These are phyloP conservation scores for Candida piceae DNA, from an alignment of 805 yeast genomes.

Conservation along the genomic window DNA sequence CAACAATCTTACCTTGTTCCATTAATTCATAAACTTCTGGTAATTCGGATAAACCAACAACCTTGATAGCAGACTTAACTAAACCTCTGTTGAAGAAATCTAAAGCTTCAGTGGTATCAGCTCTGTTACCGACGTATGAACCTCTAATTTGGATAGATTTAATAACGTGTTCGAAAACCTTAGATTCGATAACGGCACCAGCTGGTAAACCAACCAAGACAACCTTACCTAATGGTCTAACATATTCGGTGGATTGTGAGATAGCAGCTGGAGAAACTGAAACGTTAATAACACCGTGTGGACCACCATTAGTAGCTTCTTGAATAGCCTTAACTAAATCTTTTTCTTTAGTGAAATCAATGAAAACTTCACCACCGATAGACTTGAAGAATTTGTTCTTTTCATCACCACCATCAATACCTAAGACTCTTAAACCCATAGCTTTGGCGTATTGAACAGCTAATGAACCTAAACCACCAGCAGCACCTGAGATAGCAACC, in stretches of 20 bases:
- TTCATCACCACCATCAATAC: constrained; percentile 45
- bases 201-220: constrained; percentile 62
- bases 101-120: constrained; percentile 54
- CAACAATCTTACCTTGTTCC: constrained; percentile 60
- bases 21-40: constrained; percentile 44
- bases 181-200: constrained; percentile 47
- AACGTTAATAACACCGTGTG: constrained; percentile 49
- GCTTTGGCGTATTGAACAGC: constrained; percentile 48
- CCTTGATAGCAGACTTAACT: constrained; percentile 49
- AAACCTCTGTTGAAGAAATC: constrained; percentile 49
- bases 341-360: constrained; percentile 36
- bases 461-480: constrained; percentile 47
- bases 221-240: constrained; percentile 52
- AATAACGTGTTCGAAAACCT: constrained; percentile 51
- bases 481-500: constrained; percentile 50
- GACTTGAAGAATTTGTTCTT: constrained; percentile 36
- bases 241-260: constrained; percentile 37
- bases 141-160: constrained; percentile 51
- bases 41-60: constrained; percentile 49
- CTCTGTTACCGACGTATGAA: constrained; percentile 59
- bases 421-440: constrained; percentile 44
- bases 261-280: constrained; percentile 48
- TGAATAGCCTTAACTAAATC: constrained; percentile 37
- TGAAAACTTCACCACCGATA: constrained; percentile 43
- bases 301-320: constrained; percentile 44